Evolutionary conservation across 768 basidiomycete genomes (phyloP).

Genomic region (Hortiboletus flavorubellus): DNA sequence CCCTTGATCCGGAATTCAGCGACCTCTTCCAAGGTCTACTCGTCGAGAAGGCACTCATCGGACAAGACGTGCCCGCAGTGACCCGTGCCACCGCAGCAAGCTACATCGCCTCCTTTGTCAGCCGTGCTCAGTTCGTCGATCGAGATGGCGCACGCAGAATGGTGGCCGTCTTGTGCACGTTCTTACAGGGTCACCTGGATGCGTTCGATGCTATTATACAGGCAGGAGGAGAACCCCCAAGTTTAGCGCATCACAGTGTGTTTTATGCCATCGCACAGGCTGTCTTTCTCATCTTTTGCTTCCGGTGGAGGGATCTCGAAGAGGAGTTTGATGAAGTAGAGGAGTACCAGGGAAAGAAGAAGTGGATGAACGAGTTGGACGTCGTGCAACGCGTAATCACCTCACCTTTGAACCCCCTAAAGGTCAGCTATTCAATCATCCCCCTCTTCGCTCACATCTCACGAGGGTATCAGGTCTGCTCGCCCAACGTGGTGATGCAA

Average conservation of each 20-base stretch:
- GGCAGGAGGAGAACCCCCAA: conserved; percentile 32
- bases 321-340: conserved; percentile 57
- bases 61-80: conserved; percentile 55
- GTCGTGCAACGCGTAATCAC: conserved; percentile 77
- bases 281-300: conserved; percentile 95
- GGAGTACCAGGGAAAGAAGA: conserved; percentile 47
- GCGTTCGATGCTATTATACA: conserved; percentile 53
- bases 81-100: conserved; percentile 91
- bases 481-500: conserved; percentile 83
- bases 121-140: conserved; percentile 84
- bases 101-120: conserved; percentile 91
- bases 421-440: conserved; percentile 27
- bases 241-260: conserved; percentile 52
- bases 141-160: conserved; percentile 69
- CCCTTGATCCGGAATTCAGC: conserved; percentile 81
- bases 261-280: conserved; percentile 94
- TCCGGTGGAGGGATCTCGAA: conserved; percentile 88
- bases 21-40: conserved; percentile 94
- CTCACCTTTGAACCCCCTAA: conserved; percentile 85
- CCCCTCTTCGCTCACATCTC: not conserved
- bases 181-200: conserved; percentile 73
- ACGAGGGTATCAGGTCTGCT: conserved; percentile 66
- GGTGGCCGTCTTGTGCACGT: conserved; percentile 82
- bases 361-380: conserved; percentile 83
- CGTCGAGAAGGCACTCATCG: conserved; percentile 84